Evolutionary conservation across 768 basidiomycete genomes (phyloP).

Genomic region (Suillus americanus): DNA sequence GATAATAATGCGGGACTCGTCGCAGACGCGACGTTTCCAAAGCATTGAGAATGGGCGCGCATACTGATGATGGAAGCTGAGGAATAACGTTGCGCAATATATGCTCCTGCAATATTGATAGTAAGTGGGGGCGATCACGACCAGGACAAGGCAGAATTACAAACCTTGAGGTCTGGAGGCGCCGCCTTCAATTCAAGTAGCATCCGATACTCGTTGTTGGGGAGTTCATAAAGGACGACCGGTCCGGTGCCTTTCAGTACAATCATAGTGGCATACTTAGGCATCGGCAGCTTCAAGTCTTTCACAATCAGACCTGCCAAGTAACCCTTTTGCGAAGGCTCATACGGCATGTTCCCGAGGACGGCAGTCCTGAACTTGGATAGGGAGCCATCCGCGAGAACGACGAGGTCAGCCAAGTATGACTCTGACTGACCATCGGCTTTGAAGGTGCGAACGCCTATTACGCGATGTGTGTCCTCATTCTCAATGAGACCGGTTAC

Average conservation of each 20-base stretch:
- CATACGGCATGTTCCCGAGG: conserved; percentile 43
- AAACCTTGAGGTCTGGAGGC: conserved; percentile 74
- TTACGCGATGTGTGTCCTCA: conserved; percentile 28
- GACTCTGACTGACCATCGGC: conserved; percentile 41
- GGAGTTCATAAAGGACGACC: conserved; percentile 86
- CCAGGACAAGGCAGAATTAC: not conserved
- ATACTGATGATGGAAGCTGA: conserved; percentile 68
- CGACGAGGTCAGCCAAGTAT: conserved; percentile 67
- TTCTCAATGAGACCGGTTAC: conserved; percentile 66
- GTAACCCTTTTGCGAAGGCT: conserved; percentile 60
- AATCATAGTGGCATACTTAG: conserved; percentile 72
- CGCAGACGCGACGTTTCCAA: conserved; percentile 72
- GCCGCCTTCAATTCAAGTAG: conserved; percentile 82
- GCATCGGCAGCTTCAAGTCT: conserved; percentile 65
- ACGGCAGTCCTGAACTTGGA: conserved; percentile 76
- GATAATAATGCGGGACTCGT: conserved; percentile 88
- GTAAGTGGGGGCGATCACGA: conserved; percentile 3
- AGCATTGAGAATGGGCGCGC: conserved; percentile 56
- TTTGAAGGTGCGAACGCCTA: conserved; percentile 35
- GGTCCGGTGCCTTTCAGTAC: conserved; percentile 76
- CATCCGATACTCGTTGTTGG: conserved; percentile 78
- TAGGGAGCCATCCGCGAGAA: conserved; percentile 89
- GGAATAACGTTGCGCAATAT: conserved; percentile 70
- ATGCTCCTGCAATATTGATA: conserved; percentile 41
- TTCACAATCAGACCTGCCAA: conserved; percentile 84